These are phyloP conservation scores for Solanum neorickii DNA, from an alignment of 257 asterid genomes.

Conservation along the genomic window DNA sequence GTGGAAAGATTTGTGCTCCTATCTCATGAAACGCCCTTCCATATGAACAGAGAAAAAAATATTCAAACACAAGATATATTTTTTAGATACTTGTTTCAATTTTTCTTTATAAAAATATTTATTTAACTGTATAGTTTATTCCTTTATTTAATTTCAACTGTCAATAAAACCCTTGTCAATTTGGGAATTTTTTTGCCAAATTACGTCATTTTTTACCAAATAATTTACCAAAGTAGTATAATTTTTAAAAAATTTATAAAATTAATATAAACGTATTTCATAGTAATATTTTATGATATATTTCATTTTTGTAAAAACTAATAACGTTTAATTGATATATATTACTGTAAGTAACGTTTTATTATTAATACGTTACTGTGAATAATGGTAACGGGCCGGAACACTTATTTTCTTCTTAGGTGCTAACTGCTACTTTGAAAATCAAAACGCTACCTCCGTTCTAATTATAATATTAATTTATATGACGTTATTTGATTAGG, in stretches of 20 bases:
- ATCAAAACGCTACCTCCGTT: background rate
- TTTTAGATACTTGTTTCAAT: background rate
- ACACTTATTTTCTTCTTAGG: background rate
- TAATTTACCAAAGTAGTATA: too few relatives aligned
- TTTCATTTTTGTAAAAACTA: too few relatives aligned
- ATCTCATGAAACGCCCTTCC: background rate
- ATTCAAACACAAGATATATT: too few relatives aligned
- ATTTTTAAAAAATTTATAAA: too few relatives aligned
- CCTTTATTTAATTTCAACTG: background rate
- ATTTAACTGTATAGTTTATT: background rate
- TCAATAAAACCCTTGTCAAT: background rate
- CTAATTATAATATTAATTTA: too few relatives aligned
- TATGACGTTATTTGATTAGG: too few relatives aligned
- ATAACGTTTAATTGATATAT: too few relatives aligned
- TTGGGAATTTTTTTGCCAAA: too few relatives aligned
- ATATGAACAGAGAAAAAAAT: background rate
- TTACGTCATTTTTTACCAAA: accelerated
- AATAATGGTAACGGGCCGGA: background rate
- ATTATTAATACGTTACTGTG: too few relatives aligned
- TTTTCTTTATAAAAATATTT: background rate
- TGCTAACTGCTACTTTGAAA: background rate
- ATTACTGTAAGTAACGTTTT: too few relatives aligned
- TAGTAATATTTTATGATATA: too few relatives aligned
- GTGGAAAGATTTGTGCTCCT: background rate
- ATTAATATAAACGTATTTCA: too few relatives aligned